Evolutionary conservation across 2,329 filamentous ascomycete species (phyloP).

Genomic region (Knufia petricola): DNA sequence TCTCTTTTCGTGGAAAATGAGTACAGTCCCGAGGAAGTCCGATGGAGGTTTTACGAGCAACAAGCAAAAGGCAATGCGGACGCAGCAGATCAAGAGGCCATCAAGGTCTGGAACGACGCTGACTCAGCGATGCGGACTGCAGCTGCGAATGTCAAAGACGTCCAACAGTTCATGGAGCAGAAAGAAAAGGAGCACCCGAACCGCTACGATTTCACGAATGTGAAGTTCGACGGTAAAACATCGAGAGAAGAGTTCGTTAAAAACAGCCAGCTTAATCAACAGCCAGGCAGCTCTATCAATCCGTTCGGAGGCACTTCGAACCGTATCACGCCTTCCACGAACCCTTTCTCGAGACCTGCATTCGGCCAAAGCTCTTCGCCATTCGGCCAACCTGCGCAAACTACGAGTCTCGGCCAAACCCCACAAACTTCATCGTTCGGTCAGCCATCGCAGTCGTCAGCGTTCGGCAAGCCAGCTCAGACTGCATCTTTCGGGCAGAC

Average conservation of each 20-base stretch:
- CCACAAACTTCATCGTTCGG: constrained; percentile 24
- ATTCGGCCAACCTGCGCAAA: constrained; percentile 28
- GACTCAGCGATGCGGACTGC: constrained; percentile 64
- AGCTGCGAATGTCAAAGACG: constrained; percentile 59
- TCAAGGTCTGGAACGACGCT: constrained; percentile 52
- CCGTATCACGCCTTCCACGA: constrained; percentile 9
- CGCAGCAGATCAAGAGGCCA: constrained; percentile 40
- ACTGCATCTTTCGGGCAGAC: constrained; percentile 28
- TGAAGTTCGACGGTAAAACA: constrained; percentile 23
- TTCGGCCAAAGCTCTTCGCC: constrained; percentile 27
- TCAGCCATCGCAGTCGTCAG: constrained; percentile 19
- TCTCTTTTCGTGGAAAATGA: constrained; percentile 84
- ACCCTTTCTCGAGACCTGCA: constrained; percentile 25
- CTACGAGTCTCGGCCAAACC: constrained; percentile 34
- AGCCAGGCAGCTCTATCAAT: neutral
- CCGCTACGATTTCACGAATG: constrained; percentile 53
- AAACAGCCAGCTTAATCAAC: constrained; percentile 10
- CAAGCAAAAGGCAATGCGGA: constrained; percentile 38
- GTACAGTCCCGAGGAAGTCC: constrained; percentile 80
- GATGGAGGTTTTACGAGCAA: constrained; percentile 60
- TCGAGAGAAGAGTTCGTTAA: constrained; percentile 24
- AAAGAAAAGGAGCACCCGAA: constrained; percentile 66
- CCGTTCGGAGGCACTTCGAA: constrained; percentile 1
- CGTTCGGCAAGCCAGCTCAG: constrained; percentile 30
- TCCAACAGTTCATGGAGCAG: constrained; percentile 58